Percentiles rank a stretch among this genome's conserved stretches.
phyloP scores from a whole-genome alignment of 495 filamentous ascomycete genomes.

The Lasiosphaeris hirsuta region DNA sequence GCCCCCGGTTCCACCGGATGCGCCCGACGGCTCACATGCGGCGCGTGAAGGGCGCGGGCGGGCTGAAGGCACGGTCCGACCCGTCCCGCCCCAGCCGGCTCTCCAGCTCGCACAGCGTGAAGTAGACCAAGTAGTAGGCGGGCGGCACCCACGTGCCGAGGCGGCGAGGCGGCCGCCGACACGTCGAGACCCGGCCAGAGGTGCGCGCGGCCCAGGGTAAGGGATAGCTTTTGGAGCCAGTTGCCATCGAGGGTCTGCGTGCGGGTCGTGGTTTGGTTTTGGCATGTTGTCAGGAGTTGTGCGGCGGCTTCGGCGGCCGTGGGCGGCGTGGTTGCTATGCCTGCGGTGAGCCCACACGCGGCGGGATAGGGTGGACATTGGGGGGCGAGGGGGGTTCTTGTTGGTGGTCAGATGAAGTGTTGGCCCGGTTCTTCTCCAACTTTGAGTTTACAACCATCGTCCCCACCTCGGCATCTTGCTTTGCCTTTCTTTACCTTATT shows the following conservation, averaged over 20 bases:
- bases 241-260: conserved; percentile 55
- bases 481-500: no score
- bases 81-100: conserved; percentile 55
- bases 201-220: conserved; percentile 49
- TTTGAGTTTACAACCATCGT: no score
- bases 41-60: conserved; percentile 56
- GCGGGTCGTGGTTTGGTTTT: conserved; percentile 24
- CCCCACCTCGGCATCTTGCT: no score
- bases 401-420: no score
- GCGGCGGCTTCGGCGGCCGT: conserved; percentile 7
- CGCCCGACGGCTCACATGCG: conserved; percentile 70
- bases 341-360: not conserved
- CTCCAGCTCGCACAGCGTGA: conserved; percentile 53
- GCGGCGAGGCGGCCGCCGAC: conserved; percentile 25
- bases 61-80: conserved; percentile 58
- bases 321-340: not conserved
- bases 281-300: conserved; percentile 5
- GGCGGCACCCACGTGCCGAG: conserved; percentile 48
- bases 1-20: conserved; percentile 41
- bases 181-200: conserved; percentile 20
- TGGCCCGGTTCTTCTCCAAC: no score
- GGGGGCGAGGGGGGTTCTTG: no score
- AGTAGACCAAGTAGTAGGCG: conserved; percentile 60
- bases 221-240: conserved; percentile 53
- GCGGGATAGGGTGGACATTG: no score